A percentile compares a stretch with the other conserved stretches of the same genome.
phyloP scores from a whole-genome alignment of 2,329 filamentous ascomycete genomes.

The Aulographum hederae region DNA sequence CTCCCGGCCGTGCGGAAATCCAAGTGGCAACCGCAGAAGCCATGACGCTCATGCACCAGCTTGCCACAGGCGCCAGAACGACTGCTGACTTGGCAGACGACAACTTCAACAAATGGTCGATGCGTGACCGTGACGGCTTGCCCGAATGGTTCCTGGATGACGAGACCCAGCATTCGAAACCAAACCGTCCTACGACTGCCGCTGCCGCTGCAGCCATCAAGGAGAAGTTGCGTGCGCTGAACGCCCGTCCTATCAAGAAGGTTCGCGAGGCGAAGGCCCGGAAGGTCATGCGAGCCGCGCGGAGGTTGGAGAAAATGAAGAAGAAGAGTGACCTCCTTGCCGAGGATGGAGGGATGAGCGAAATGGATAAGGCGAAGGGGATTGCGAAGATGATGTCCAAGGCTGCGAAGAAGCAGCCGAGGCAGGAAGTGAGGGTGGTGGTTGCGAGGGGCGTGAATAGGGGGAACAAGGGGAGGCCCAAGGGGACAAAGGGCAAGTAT shows the following conservation, averaged over 20 bases:
- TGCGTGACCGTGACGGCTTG: slow-evolving; percentile 78
- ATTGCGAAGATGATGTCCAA: slow-evolving; percentile 69
- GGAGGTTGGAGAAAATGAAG: slow-evolving; percentile 80
- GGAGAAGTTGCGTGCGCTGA: slow-evolving; percentile 81
- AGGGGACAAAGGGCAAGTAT: slow-evolving; percentile 87
- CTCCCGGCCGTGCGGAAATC: slow-evolving; percentile 59
- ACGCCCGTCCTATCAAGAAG: slow-evolving; percentile 97
- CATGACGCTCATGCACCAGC: slow-evolving; percentile 87
- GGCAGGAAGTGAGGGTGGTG: slow-evolving; percentile 67
- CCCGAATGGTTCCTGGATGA: slow-evolving; percentile 98
- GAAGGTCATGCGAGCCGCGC: slow-evolving; percentile 92
- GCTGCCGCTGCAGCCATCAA: slow-evolving; percentile 82
- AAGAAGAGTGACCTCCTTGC: slow-evolving; percentile 89
- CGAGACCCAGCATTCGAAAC: slow-evolving; percentile 65
- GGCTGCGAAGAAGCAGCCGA: slow-evolving; percentile 72
- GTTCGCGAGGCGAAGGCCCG: slow-evolving; percentile 88
- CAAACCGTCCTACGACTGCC: slow-evolving; percentile 66
- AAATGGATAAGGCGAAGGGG: slow-evolving; percentile 82
- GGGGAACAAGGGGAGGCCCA: slow-evolving; percentile 70
- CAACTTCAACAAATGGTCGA: slow-evolving; percentile 79
- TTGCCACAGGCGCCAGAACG: slow-evolving; percentile 71
- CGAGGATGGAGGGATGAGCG: slow-evolving; percentile 80
- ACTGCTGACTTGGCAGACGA: slow-evolving; percentile 72
- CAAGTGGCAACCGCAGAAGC: slow-evolving; percentile 99
- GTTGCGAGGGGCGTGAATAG: slow-evolving; percentile 73